A percentile compares a stretch with the other conserved stretches of the same genome.
Evolutionary conservation across 441 rosid genomes (phyloP).

Genomic region (Lepidium campestre): DNA sequence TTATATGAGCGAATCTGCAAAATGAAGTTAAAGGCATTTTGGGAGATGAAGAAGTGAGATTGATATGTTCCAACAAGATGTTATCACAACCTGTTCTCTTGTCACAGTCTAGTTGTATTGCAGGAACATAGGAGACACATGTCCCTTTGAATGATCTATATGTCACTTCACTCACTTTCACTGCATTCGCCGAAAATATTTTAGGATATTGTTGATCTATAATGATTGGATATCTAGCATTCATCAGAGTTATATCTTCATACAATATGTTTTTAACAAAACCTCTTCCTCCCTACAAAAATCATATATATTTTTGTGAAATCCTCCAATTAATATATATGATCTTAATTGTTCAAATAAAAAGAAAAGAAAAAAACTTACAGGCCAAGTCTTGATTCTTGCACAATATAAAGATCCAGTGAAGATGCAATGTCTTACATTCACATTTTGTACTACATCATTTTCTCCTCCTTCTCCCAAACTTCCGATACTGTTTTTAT

Average conservation of each 20-base stretch:
- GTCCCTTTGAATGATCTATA: constrained; percentile 16
- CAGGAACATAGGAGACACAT: neutral
- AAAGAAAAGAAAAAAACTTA: too few species aligned
- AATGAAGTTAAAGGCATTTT: neutral
- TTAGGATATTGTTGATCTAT: too few species aligned
- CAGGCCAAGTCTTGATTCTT: constrained; percentile 31
- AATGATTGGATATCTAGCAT: too few species aligned
- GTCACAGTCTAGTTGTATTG: constrained; percentile 24
- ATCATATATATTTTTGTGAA: too few species aligned
- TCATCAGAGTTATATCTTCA: too few species aligned
- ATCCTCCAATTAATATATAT: too few species aligned
- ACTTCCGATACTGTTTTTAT: constrained; percentile 24
- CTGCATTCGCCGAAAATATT: too few species aligned
- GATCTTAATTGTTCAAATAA: too few species aligned
- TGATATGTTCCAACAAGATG: constrained; percentile 17
- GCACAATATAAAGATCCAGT: constrained; percentile 20
- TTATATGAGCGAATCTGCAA: constrained; percentile 9
- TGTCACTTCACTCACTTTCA: constrained; percentile 24
- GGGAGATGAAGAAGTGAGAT: constrained; percentile 15
- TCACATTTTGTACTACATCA: constrained; percentile 11
- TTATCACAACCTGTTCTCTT: neutral
- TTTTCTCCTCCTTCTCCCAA: constrained; percentile 8
- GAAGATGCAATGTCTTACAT: constrained; percentile 18
- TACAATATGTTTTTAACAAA: too few species aligned
- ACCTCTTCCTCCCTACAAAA: too few species aligned